These are phyloP conservation scores for Arabidopsis lyrata DNA, from an alignment of 441 rosid species.

Conservation along the genomic window DNA sequence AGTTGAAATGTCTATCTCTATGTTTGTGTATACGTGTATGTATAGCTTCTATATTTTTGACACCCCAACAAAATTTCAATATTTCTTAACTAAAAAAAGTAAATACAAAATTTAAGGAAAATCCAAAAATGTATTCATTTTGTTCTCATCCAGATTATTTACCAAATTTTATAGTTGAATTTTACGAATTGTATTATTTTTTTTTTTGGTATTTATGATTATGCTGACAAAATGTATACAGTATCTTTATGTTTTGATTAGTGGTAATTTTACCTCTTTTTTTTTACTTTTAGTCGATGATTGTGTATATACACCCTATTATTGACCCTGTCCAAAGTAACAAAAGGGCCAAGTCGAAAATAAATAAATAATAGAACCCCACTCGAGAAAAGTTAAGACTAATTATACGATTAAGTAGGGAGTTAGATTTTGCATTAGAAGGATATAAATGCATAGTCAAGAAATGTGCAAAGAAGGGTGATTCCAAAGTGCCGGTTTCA, in stretches of 20 bases:
- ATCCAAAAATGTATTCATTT: neutral
- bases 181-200: neutral
- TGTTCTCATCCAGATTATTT: neutral
- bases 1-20: slow-evolving; percentile 25
- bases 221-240: neutral
- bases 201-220: neutral
- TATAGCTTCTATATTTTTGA: neutral
- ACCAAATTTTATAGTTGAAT: neutral
- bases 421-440: slow-evolving; percentile 8
- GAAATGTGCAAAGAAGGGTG: slow-evolving; percentile 28
- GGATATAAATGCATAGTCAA: slow-evolving; percentile 20
- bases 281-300: neutral
- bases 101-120: neutral
- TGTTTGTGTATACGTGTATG: slow-evolving; percentile 2
- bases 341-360: slow-evolving; percentile 12
- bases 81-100: neutral
- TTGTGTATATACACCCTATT: neutral
- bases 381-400: neutral
- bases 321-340: slow-evolving; percentile 21
- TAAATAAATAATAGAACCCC: slow-evolving; percentile 1
- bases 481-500: slow-evolving; percentile 37
- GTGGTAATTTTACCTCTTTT: slow-evolving; percentile 6
- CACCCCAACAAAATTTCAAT: neutral
- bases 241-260: neutral
- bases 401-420: slow-evolving; percentile 8